Evolutionary conservation across 1,284 basidiomycete species (phyloP).

Genomic region (Pseudozyma hubeiensis): DNA sequence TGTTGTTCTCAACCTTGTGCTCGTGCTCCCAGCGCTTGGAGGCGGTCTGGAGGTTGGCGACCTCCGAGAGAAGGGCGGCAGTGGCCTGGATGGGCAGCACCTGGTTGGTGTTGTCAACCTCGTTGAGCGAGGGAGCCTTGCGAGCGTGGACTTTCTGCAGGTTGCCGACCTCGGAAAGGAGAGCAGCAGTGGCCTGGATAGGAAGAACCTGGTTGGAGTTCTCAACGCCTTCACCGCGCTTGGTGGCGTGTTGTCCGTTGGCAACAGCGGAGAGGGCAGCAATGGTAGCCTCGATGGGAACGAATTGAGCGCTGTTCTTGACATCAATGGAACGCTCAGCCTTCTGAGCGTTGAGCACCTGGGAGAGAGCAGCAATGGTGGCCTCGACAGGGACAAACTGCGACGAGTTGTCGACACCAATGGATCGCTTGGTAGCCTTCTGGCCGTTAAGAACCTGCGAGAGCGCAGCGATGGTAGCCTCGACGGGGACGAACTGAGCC

Average conservation of each 20-base stretch:
- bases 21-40: slow-evolving; percentile 16
- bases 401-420: slow-evolving; percentile 22
- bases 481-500: slow-evolving; percentile 33
- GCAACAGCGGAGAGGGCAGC: slow-evolving; percentile 40
- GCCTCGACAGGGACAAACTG: slow-evolving; percentile 39
- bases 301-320: slow-evolving; percentile 27
- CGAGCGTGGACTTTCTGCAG: slow-evolving; percentile 7
- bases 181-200: slow-evolving; percentile 25
- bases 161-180: slow-evolving; percentile 16
- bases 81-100: slow-evolving; percentile 27
- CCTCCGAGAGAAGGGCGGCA: slow-evolving; percentile 21
- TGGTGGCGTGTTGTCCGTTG: slow-evolving; percentile 33
- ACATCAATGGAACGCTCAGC: slow-evolving; percentile 16
- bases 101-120: slow-evolving; percentile 20
- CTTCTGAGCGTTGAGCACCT: slow-evolving; percentile 33
- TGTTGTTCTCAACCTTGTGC: slow-evolving; percentile 25
- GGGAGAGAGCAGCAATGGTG: slow-evolving; percentile 34
- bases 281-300: slow-evolving; percentile 39
- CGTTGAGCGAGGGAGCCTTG: neutral
- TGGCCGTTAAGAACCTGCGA: slow-evolving; percentile 31
- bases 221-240: slow-evolving; percentile 31
- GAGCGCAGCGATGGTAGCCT: slow-evolving; percentile 45
- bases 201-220: slow-evolving; percentile 29
- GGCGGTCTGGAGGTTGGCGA: slow-evolving; percentile 22
- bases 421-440: slow-evolving; percentile 20